Evolutionary conservation across 2,329 filamentous ascomycete species (phyloP).

Genomic region (Penicillium sp.): DNA sequence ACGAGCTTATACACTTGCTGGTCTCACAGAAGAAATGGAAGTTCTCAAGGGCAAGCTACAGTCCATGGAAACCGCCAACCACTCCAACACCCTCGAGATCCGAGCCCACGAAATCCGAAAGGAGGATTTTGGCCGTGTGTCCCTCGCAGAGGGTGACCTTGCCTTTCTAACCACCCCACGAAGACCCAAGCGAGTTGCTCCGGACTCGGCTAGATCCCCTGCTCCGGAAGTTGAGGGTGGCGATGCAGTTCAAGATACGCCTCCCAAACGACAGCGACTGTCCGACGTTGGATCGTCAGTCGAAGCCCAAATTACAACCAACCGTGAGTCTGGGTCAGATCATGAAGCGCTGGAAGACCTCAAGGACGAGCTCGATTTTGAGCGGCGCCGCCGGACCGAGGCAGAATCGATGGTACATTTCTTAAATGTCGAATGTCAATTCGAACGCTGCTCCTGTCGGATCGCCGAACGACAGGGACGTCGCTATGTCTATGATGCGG

Average conservation of each 20-base stretch:
- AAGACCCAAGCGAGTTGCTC: conserved; percentile 32
- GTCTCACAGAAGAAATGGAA: conserved; percentile 43
- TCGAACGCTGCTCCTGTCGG: conserved; percentile 45
- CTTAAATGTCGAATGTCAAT: conserved; percentile 47
- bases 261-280: conserved; percentile 31
- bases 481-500: conserved; percentile 38
- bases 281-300: conserved; percentile 25
- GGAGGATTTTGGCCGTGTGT: conserved; percentile 25
- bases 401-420: conserved; percentile 54
- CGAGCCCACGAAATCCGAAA: conserved; percentile 30
- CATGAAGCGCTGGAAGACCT: conserved; percentile 42
- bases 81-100: conserved; percentile 30
- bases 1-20: conserved; percentile 43
- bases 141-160: conserved; percentile 30
- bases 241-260: conserved; percentile 24
- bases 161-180: conserved; percentile 29
- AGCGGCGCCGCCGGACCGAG: conserved; percentile 47
- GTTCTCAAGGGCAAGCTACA: conserved; percentile 40
- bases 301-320: conserved; percentile 22
- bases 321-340: conserved; percentile 27
- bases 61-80: conserved; percentile 36
- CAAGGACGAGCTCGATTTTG: conserved; percentile 47
- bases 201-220: conserved; percentile 24
- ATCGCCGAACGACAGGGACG: conserved; percentile 40
- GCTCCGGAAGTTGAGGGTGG: conserved; percentile 7